These are phyloP conservation scores for Phoma sp. DNA, from an alignment of 2,329 filamentous ascomycete genomes.

Conservation along the genomic window DNA sequence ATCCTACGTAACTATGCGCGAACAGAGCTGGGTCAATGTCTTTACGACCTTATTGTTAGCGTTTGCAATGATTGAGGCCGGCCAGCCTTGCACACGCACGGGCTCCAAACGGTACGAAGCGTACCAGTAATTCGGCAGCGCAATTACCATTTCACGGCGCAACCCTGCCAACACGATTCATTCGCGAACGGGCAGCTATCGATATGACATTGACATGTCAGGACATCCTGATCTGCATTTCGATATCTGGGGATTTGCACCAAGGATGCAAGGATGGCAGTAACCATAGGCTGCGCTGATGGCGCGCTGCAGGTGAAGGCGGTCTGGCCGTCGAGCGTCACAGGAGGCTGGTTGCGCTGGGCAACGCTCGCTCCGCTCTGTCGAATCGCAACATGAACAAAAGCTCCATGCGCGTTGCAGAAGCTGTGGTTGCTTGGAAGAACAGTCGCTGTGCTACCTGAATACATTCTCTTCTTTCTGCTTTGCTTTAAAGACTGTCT, in stretches of 20 bases:
- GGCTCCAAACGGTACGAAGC: not conserved
- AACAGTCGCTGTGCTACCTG: conserved; percentile 5
- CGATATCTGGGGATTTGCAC: conserved; percentile 14
- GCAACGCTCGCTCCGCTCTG: conserved; percentile 24
- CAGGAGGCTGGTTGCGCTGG: conserved; percentile 4
- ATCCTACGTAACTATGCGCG: too few relatives aligned
- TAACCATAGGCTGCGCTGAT: too few relatives aligned
- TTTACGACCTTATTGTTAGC: too few relatives aligned
- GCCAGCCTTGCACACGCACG: conserved; percentile 6
- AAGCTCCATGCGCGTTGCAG: conserved; percentile 24
- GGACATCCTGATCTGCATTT: conserved; percentile 7
- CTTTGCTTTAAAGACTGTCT: not conserved
- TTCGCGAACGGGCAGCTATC: conserved; percentile 4
- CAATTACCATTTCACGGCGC: conserved; percentile 7
- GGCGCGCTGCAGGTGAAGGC: conserved; percentile 2
- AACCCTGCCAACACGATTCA: conserved; percentile 5
- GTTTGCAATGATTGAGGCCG: not conserved
- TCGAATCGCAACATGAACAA: conserved; percentile 22
- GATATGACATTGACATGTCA: not conserved
- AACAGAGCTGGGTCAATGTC: too few relatives aligned
- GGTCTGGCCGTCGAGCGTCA: conserved; percentile 10
- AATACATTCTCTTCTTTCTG: not conserved
- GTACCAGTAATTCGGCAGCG: not conserved
- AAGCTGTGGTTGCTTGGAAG: conserved; percentile 17
- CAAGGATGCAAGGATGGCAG: conserved; percentile 17